Percentiles rank a stretch among this genome's conserved stretches.
These are phyloP conservation scores for Suillus fuscotomentosus DNA, from an alignment of 768 basidiomycete species.

Conservation along the genomic window DNA sequence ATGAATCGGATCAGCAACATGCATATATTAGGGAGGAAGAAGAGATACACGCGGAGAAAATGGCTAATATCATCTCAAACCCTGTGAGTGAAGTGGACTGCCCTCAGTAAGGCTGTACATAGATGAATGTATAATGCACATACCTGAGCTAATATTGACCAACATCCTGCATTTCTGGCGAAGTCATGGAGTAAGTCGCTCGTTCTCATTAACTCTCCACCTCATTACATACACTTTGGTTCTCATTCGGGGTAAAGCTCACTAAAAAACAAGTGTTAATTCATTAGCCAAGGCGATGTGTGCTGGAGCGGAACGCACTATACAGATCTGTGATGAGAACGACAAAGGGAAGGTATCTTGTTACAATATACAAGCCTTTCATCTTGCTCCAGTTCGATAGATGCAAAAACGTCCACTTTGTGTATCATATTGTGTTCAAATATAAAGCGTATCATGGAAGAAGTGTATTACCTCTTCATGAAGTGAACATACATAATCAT, in stretches of 20 bases:
- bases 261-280: neutral
- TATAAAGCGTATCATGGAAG: neutral
- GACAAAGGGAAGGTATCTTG: neutral
- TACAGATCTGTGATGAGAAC: neutral
- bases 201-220: neutral
- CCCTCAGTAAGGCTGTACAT: neutral
- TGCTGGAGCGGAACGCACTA: neutral
- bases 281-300: neutral
- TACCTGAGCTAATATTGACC: neutral
- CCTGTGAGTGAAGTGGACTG: neutral
- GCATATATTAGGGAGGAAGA: neutral
- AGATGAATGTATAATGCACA: neutral
- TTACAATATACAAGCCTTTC: neutral
- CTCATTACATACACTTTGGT: neutral
- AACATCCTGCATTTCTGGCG: neutral
- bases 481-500: neutral
- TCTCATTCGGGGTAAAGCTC: neutral
- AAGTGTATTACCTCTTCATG: neutral
- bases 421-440: neutral
- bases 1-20: neutral
- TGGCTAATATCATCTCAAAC: neutral
- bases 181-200: neutral
- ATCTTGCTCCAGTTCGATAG: neutral
- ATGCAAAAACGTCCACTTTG: neutral
- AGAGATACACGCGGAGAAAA: neutral